Evolutionary conservation across 257 asterid species (phyloP), one percentile per base, ranked within the genome.

Genomic region (Phtheirospermum japonicum): DNA sequence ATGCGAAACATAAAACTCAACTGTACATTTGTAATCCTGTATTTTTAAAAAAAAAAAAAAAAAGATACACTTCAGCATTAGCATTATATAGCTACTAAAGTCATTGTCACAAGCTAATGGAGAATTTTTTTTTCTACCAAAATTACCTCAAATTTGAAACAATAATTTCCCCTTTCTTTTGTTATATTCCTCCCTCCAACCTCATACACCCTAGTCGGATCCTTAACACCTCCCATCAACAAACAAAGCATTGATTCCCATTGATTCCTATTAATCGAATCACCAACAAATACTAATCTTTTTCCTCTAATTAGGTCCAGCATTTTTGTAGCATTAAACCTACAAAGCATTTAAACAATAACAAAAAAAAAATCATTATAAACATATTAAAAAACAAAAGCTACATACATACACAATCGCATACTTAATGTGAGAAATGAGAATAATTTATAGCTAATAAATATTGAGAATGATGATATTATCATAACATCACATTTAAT

Each of bases 181-280:
- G 96, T 89, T 63, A 93, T 89, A 63, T 79, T 83, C 77, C 99
- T 79, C 52, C 95, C 83, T 14, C 72, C 92, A 19, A 89, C 73
- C 81, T 93, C 97, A 13, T 85, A 85, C 6, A 89, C 97, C 77
- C 74, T 89, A 76, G 61, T 85, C 13, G 88, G 95, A 75, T 89
- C 96, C 43, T 76, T 75, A 32, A 89, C 75, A 6, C 78, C 95
- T 73, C 91, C 80, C 82, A 80, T 75, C 75, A 93, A 69, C 82
- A 93, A 69, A 70, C 97, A 93, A 33, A 93, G 77, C 97, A 87
- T 85, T 14, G 97, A 93, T 31, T 93, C 97, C 99, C 96, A 87
- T 56, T 93, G 96, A 43, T 93, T 93, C 67, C 96, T 80, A 67
- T 93, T 93, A 42, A 89, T 64, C 2, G 99, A 93, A 76, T 93